Conservation (phyloP, 2,329 filamentous ascomycete genomes). For the Ophiostoma himal-ulmi region DNA sequence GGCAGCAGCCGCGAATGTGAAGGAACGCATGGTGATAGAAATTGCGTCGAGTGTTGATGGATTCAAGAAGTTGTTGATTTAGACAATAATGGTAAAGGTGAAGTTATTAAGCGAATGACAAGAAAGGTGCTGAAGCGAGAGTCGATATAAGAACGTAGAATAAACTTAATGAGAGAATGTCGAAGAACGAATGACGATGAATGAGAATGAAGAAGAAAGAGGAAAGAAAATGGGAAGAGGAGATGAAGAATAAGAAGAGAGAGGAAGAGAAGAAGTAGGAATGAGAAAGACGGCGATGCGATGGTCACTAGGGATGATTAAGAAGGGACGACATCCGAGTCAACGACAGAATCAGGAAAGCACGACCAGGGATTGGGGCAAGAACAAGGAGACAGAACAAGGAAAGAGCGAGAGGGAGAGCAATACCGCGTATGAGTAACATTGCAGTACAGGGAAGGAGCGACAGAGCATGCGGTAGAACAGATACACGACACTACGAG, state of each 20-base stretch:
- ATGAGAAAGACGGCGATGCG: background rate
- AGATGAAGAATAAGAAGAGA: background rate
- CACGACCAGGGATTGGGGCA: constrained; percentile 2
- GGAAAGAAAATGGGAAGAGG: background rate
- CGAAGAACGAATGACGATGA: constrained; percentile 13
- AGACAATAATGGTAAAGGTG: background rate
- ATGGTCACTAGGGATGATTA: constrained; percentile 9
- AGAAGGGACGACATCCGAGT: constrained; percentile 7
- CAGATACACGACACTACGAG: constrained; percentile 4
- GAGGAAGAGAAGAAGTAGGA: background rate
- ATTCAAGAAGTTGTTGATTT: background rate
- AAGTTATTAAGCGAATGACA: constrained; percentile 12
- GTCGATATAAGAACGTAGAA: background rate
- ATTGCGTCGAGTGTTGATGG: background rate
- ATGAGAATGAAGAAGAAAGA: constrained; percentile 7
- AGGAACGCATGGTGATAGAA: constrained; percentile 44
- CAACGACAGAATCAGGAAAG: constrained; percentile 13
- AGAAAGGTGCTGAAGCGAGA: background rate
- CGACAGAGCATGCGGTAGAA: background rate
- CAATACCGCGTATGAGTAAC: no score
- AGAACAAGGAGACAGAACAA: background rate
- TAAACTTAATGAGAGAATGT: constrained; percentile 18
- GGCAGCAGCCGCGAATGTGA: constrained; percentile 42
- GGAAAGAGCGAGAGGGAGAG: background rate
- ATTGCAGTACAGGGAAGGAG: background rate